Evolutionary conservation across 1,284 basidiomycete genomes (phyloP), one percentile per base, ranked within the genome.

Genomic region (Cutaneotrichosporon curvatum): DNA sequence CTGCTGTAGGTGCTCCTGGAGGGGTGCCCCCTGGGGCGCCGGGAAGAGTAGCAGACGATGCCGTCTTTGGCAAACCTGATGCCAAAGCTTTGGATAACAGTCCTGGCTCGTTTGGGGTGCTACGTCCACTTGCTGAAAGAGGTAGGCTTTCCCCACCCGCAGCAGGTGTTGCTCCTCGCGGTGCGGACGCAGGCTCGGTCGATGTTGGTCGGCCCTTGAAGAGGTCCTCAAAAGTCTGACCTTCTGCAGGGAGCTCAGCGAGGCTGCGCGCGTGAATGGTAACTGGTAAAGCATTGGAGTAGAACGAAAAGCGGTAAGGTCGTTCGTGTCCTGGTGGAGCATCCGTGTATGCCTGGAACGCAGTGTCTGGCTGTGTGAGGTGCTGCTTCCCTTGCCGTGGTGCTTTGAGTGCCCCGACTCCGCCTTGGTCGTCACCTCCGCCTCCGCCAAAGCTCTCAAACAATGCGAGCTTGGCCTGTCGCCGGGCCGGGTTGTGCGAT

Each of bases 271-370:
- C 88, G 71, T 98, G 95, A 40, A 99, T 96, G 1, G 94, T 96
- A 0, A 88, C 85, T 2, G 85, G 83, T 39, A 96, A 76, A 1
- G 86, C 79, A 63, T 97, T 98, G 15, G 90, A 96, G 73, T 98
- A 99, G 74, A 98, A 98, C 0, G 94, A 97, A 74, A 98, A 98
- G 28, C 95, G 81, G 66, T 97, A 98, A 7, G 92, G 94, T 63
- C 87, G 76, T 60, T 91, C 88, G 63, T 91, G 84, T 0, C 85
- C 84, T 2, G 75, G 45, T 69, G 56, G 76, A 8, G 56, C 45
- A 47, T 62, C 60, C 23, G 59, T 53, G 56, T 65, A 64, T 4
- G 64, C 51, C 22, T 56, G 47, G 51, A 67, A 65, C 22, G 41
- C 46, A 14, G 54, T 39, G 14, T 23, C 41, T 20, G 47, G 45